Percentiles rank a stretch among this genome's conserved stretches.
Conservation (phyloP, 192 early-diverging fungal genomes). For the Entrophospora sp. region DNA sequence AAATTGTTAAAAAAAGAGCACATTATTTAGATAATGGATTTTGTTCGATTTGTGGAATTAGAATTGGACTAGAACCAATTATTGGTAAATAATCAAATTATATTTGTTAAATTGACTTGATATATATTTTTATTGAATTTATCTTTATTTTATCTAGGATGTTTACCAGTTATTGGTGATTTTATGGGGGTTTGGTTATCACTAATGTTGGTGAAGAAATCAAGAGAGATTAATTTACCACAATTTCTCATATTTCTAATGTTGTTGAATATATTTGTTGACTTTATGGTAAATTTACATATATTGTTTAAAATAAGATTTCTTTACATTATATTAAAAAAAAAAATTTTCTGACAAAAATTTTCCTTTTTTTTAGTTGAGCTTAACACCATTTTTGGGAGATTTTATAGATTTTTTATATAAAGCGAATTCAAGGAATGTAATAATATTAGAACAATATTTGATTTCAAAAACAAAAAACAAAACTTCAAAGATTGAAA, state of each 20-base stretch:
- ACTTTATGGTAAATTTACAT: constrained; percentile 36
- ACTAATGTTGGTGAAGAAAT: constrained; percentile 30
- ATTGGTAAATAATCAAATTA: background rate
- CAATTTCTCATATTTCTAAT: constrained; percentile 27
- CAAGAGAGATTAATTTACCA: constrained; percentile 34
- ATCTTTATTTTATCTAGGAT: constrained; percentile 24
- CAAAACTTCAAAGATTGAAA: background rate
- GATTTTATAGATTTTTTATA: constrained; percentile 42
- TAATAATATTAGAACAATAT: constrained; percentile 38
- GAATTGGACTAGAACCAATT: constrained; percentile 3
- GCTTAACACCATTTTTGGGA: constrained; percentile 41
- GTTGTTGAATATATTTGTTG: constrained; percentile 39
- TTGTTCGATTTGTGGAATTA: background rate
- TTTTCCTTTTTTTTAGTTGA: constrained; percentile 23
- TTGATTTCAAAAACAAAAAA: constrained; percentile 28
- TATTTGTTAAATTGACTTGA: background rate
- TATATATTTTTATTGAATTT: background rate
- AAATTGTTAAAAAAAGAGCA: constrained; percentile 2
- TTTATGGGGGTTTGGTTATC: constrained; percentile 30
- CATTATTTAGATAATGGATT: background rate
- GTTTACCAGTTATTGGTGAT: constrained; percentile 46
- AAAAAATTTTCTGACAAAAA: background rate
- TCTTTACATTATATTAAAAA: background rate
- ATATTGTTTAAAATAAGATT: background rate
- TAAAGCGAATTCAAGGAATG: constrained; percentile 44